Evolutionary conservation across 2,329 filamentous ascomycete genomes (phyloP).

Genomic region (Onygenales sp.): DNA sequence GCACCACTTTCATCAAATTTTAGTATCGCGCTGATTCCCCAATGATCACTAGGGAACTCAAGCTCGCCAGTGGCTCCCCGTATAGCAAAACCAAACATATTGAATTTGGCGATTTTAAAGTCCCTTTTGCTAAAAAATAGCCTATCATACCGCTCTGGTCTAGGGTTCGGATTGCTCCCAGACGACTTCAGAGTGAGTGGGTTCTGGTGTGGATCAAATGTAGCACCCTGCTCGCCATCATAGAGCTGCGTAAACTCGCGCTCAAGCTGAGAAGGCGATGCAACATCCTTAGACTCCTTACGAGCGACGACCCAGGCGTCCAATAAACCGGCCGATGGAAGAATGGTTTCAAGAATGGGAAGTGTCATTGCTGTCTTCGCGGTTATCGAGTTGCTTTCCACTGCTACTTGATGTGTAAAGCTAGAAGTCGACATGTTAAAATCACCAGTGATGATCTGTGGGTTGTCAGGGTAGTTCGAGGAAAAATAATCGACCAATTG

Average conservation of each 20-base stretch:
- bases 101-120: slow-evolving; percentile 40
- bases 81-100: slow-evolving; percentile 46
- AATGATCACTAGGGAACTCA: slow-evolving; percentile 24
- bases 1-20: neutral
- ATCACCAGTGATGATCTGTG: slow-evolving; percentile 53
- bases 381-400: slow-evolving; percentile 46
- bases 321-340: slow-evolving; percentile 39
- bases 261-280: slow-evolving; percentile 20
- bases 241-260: slow-evolving; percentile 26
- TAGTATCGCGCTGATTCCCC: slow-evolving; percentile 12
- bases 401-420: slow-evolving; percentile 44
- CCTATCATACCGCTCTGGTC: slow-evolving; percentile 57
- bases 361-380: slow-evolving; percentile 37
- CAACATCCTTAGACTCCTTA: slow-evolving; percentile 35
- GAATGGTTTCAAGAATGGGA: slow-evolving; percentile 36
- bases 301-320: slow-evolving; percentile 45
- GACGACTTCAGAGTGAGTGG: slow-evolving; percentile 44
- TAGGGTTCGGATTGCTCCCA: slow-evolving; percentile 38
- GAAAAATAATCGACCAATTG: slow-evolving; percentile 40
- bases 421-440: slow-evolving; percentile 56
- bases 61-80: slow-evolving; percentile 11
- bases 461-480: slow-evolving; percentile 30
- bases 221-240: slow-evolving; percentile 55
- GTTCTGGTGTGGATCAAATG: slow-evolving; percentile 53
- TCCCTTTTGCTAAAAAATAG: slow-evolving; percentile 43